Base-by-base conservation (phyloP, 208 protist species). In the Lotmaria passim region DNA sequence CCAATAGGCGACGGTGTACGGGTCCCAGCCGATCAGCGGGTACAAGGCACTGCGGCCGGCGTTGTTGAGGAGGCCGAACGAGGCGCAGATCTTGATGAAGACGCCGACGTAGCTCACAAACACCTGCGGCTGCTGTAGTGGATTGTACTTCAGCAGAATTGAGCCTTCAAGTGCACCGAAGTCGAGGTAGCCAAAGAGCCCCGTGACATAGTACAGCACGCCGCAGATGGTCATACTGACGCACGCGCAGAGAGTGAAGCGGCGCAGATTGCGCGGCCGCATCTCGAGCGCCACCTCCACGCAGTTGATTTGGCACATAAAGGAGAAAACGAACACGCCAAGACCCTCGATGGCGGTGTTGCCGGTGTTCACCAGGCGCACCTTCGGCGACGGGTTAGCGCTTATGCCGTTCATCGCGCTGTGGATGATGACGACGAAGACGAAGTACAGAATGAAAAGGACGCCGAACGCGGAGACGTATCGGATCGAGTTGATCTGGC, bases 161-260 rank as follows among this genome's bases (percentile, higher is more conserved):
- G 86, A 89, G 26, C 69, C 78, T 0, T 47, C 7, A 0, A 77
- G 43, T 6, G 70, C 61, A n/a, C 81, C 82, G 68, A 92, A 90
- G 52, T 92, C 86, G 8, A 83, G 34, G 68, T 91, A 92, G 28
- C 89, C 83, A 44, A 91, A 88, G 24, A 91, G 46, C 4, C 81
- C 83, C 6, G 77, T 69, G 46, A 87, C 0, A 14, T 64, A 75
- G 78, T 94, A 94, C 12, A 94, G 64, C 5, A 76, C 5, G 17
- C 59, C 52, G 60, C 82, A 90, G 26, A 90, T 46, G 19, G 51
- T 28, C 67, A 94, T 87, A 31, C 79, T 77, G 12, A 81, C 19
- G 7, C 52, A 26, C 2, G 68, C 58, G 41, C 43, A 61, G 7
- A 77, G 10, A 14, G 69, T 79, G 59, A 86, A 70, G 47, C 56